phyloP scores from a whole-genome alignment of 805 yeast species.

The Isabelozyma pseudorhagii region DNA sequence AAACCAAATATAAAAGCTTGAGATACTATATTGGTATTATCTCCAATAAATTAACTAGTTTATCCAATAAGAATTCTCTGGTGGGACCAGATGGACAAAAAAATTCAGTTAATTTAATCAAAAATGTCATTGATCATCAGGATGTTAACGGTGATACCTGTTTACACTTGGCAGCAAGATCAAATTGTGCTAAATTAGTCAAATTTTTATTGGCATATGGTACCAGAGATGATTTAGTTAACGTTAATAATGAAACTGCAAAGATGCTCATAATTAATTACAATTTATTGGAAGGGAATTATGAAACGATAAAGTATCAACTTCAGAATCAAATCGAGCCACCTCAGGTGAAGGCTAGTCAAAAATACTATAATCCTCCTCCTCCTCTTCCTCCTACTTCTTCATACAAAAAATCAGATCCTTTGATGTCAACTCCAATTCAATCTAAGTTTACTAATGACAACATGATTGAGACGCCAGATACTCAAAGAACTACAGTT shows the following conservation, averaged over 20 bases:
- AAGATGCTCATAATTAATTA: slow-evolving; percentile 40
- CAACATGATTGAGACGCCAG: slow-evolving; percentile 34
- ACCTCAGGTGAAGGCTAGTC: not conserved
- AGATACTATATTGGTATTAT: slow-evolving; percentile 77
- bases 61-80: slow-evolving; percentile 23
- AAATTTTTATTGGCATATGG: slow-evolving; percentile 83
- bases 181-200: slow-evolving; percentile 69
- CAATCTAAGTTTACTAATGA: slow-evolving; percentile 11
- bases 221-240: slow-evolving; percentile 56
- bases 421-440: slow-evolving; percentile 24
- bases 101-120: slow-evolving; percentile 59
- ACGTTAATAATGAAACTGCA: slow-evolving; percentile 43
- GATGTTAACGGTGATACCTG: slow-evolving; percentile 87
- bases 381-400: not conserved
- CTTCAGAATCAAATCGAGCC: slow-evolving; percentile 3
- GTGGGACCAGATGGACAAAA: slow-evolving; percentile 24
- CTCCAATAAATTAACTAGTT: slow-evolving; percentile 63
- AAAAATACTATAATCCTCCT: not conserved
- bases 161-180: slow-evolving; percentile 68
- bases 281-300: slow-evolving; percentile 19
- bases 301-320: not conserved
- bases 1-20: slow-evolving; percentile 72
- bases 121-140: slow-evolving; percentile 65
- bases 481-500: slow-evolving; percentile 42
- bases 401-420: not conserved